Evolutionary conservation across 257 asterid species (phyloP), one percentile per base, ranked within the genome.

Genomic region (Cruciata laevipes): DNA sequence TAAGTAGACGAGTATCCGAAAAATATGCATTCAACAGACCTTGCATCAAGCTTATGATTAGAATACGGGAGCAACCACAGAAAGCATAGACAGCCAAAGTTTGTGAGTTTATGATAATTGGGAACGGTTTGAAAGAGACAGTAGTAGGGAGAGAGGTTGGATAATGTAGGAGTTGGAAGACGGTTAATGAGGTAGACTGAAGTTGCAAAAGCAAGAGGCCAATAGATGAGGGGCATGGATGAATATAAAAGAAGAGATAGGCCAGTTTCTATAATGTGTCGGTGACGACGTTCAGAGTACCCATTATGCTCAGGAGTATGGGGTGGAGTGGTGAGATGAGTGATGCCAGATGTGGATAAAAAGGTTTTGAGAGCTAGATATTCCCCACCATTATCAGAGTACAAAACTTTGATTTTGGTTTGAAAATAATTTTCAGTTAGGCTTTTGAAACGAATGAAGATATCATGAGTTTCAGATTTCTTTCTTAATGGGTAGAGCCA

Each of bases 231-330:
- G 7, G 21, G 18, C n/a, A 49, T 49, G 1, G 56, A 49, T 13
- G 56, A 20, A 49, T 49, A 18, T 0, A 6, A 13, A 18, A 49
- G 56, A 5, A 49, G 56, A 49, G 56, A 14, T 3, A 49, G 2
- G 5, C 56, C 21, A 13, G n/a, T 49, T 49, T 49, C 56, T 2
- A 49, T 6, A 49, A 49, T 49, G 21, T 49, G 56, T 13, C 53
- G 5, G 18, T 44, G 53, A 5, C 56, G 21, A 13, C 1, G 56
- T 18, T 49, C n/a, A 49, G 56, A 55, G 27, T 55, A 55, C 24
- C 49, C 37, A 27, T 16, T 27, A 37, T 69, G 73, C 24, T 69
- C 52, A 5, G 66, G 33, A 5, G 73, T 55, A 5, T 69, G 65
- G 14, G 51, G 73, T 1, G 40, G 53, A 7, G 25, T 0, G 9